These are phyloP conservation scores for Metschnikowia hibisci DNA, from an alignment of 805 yeast species.

Conservation along the genomic window DNA sequence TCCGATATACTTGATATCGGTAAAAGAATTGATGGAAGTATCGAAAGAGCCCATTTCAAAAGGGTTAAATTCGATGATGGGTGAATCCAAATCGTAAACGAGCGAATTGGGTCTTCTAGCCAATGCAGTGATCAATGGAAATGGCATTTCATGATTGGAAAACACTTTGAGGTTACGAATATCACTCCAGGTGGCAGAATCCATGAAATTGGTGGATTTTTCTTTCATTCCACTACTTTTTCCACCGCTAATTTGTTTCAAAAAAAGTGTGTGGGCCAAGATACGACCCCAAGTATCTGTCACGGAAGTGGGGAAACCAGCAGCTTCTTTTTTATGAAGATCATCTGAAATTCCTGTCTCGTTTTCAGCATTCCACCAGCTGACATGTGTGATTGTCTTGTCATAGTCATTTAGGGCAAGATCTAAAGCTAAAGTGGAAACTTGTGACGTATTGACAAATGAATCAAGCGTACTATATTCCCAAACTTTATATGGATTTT, in stretches of 20 bases:
- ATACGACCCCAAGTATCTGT: constrained; percentile 83
- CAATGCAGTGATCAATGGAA: constrained; percentile 34
- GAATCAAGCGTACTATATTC: constrained; percentile 28
- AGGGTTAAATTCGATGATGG: constrained; percentile 40
- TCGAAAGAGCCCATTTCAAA: constrained; percentile 43
- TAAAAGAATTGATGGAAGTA: constrained; percentile 35
- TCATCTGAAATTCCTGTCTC: constrained; percentile 49
- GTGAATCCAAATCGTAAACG: constrained; percentile 32
- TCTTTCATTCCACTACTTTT: background rate
- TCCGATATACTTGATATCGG: constrained; percentile 37
- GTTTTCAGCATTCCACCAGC: constrained; percentile 30
- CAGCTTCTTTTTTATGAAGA: constrained; percentile 41
- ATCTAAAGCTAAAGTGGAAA: constrained; percentile 15
- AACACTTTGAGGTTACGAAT: constrained; percentile 26
- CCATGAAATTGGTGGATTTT: constrained; percentile 22
- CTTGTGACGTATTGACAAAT: constrained; percentile 23
- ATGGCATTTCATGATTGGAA: constrained; percentile 38
- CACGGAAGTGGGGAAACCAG: constrained; percentile 64
- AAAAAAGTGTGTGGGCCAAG: constrained; percentile 62
- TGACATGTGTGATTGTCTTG: constrained; percentile 27
- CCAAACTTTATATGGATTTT: constrained; percentile 33
- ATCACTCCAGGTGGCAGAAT: constrained; percentile 32
- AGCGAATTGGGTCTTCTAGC: constrained; percentile 34
- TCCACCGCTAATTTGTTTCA: constrained; percentile 13
- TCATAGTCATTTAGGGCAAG: constrained; percentile 23